Evolutionary conservation across 305 asterid genomes (phyloP).

Genomic region (Nicotiana rustica): DNA sequence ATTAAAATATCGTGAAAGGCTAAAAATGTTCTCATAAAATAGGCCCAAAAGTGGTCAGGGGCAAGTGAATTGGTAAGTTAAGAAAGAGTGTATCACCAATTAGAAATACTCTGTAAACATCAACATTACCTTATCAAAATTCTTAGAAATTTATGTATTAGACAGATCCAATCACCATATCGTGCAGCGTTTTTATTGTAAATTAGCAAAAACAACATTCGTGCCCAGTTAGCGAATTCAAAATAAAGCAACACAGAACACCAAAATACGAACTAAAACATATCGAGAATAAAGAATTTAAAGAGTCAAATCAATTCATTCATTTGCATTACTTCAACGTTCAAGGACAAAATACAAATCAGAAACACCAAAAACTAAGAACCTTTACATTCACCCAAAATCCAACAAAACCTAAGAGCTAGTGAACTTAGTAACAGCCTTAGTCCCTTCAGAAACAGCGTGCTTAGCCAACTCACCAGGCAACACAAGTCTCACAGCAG

Average conservation of each 20-base stretch:
- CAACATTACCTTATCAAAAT: no score
- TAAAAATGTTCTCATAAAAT: no score
- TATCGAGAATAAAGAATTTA: no score
- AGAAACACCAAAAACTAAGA: not conserved
- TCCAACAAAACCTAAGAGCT: slow-evolving; percentile 39
- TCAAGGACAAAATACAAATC: not conserved
- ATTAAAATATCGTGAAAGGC: no score
- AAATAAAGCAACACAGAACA: not conserved
- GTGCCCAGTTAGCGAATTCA: not conserved
- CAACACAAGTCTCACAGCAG: slow-evolving; percentile 54
- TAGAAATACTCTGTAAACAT: no score
- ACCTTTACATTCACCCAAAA: not conserved
- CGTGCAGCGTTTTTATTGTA: no score
- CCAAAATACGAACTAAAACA: not conserved
- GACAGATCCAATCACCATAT: no score
- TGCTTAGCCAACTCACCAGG: slow-evolving; percentile 65
- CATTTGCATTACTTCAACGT: not conserved
- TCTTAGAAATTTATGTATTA: no score
- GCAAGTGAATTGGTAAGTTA: no score
- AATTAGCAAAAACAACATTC: no score
- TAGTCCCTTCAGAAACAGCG: slow-evolving; percentile 60
- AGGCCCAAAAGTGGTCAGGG: no score
- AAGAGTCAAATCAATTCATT: not conserved
- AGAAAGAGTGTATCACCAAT: no score
- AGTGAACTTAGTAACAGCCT: slow-evolving; percentile 63